Percentiles rank a stretch among this genome's conserved stretches.
These are phyloP conservation scores for Rhizophora mangle DNA, from an alignment of 345 rosid genomes.

Conservation along the genomic window DNA sequence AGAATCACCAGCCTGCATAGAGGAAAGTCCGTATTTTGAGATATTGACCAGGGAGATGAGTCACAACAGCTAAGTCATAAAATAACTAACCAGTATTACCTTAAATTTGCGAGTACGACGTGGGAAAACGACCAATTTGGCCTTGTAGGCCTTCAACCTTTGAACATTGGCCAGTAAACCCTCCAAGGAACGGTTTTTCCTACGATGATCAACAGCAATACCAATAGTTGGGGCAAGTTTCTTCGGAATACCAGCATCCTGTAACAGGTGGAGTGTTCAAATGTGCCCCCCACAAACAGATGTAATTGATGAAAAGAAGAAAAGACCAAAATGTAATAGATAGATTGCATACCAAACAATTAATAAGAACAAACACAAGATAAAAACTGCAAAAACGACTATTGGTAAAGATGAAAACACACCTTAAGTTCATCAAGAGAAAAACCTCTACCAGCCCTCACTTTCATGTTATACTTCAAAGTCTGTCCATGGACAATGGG, in stretches of 20 bases:
- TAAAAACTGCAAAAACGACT: not conserved
- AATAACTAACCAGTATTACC: conserved; percentile 32
- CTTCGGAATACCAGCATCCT: conserved; percentile 88
- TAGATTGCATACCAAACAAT: not conserved
- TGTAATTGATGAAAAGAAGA: too few species aligned
- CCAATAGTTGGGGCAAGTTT: conserved; percentile 83
- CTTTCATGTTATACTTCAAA: conserved; percentile 80
- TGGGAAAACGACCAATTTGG: conserved; percentile 84
- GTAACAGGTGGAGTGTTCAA: not conserved
- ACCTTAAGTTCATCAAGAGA: conserved; percentile 96
- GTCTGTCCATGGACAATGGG: conserved; percentile 87
- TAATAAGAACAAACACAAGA: not conserved
- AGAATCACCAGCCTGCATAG: conserved; percentile 34
- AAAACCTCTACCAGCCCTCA: conserved; percentile 83
- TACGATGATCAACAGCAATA: conserved; percentile 76
- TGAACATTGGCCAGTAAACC: conserved; percentile 75
- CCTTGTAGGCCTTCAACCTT: conserved; percentile 87
- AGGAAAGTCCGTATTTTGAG: not conserved
- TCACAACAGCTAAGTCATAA: not conserved
- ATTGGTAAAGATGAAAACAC: not conserved
- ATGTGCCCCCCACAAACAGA: too few species aligned
- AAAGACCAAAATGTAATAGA: too few species aligned
- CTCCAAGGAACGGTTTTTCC: conserved; percentile 74
- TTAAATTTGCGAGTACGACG: conserved; percentile 53
- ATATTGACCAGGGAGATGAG: too few species aligned